phyloP scores from a whole-genome alignment of 2,329 filamentous ascomycete genomes.

The Phyllachora maydis region DNA sequence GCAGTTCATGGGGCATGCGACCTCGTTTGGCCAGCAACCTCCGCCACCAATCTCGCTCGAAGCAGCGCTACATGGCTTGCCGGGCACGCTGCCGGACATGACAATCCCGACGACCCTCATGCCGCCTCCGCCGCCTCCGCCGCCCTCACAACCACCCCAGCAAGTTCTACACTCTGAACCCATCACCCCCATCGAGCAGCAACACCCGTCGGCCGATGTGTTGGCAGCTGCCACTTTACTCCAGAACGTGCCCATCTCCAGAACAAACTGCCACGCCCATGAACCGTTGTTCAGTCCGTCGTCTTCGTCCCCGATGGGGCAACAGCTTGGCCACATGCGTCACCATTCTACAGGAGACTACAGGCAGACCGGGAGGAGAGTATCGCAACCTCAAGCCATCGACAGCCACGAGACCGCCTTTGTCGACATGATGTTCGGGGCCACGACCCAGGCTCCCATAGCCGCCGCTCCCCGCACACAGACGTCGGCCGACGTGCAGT shows the following conservation, averaged over 20 bases:
- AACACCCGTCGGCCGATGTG: constrained; percentile 28
- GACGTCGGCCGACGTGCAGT: constrained; percentile 26
- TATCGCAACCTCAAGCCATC: constrained; percentile 8
- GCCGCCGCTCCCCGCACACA: constrained; percentile 4
- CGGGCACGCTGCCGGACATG: constrained; percentile 8
- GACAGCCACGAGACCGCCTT: constrained; percentile 16
- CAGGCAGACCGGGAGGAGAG: constrained; percentile 14
- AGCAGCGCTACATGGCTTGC: constrained; percentile 9
- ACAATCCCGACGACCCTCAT: constrained; percentile 6
- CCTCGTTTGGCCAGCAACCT: constrained; percentile 36
- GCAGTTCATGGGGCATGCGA: constrained; percentile 42
- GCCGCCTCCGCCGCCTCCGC: constrained; percentile 5
- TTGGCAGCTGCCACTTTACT: constrained; percentile 33
- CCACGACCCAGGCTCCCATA: constrained; percentile 4
- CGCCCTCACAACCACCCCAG: constrained; percentile 1
- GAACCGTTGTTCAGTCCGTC: constrained; percentile 6
- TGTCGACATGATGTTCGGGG: constrained; percentile 18
- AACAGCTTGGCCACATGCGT: constrained; percentile 18
- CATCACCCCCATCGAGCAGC: too few species aligned
- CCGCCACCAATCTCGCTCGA: constrained; percentile 9
- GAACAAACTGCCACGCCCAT: constrained; percentile 9
- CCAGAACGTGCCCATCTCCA: constrained; percentile 17
- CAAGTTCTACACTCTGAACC: too few species aligned
- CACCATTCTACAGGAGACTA: constrained; percentile 22
- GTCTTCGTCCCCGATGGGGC: constrained; percentile 8